These are phyloP conservation scores for Pleurozium schreberi DNA, from an alignment of 225 moss, liverwort and hornwort genomes.

Conservation along the genomic window DNA sequence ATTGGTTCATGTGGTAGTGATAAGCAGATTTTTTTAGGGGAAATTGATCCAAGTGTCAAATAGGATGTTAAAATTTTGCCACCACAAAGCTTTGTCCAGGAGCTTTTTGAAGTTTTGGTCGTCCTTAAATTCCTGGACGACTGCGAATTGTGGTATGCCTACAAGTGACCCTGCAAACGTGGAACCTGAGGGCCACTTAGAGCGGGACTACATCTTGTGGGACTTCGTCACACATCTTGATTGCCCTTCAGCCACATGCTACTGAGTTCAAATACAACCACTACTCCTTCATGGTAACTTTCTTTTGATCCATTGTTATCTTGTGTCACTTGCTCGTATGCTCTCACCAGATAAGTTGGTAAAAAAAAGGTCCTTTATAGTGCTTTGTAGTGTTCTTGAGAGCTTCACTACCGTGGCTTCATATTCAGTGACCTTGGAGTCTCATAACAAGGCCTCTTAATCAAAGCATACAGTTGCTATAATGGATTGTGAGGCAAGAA, in stretches of 20 bases:
- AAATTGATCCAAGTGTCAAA: constrained; percentile 67
- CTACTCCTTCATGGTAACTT: background rate
- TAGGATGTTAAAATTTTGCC: background rate
- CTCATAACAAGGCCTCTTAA: background rate
- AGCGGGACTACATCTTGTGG: background rate
- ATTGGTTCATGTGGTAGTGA: constrained; percentile 89
- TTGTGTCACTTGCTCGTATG: background rate
- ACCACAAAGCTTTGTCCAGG: background rate
- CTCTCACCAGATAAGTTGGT: background rate
- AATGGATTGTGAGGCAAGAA: background rate
- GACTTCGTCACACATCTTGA: background rate
- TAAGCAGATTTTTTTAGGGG: constrained; percentile 80
- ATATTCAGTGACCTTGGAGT: background rate
- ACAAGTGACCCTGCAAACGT: background rate
- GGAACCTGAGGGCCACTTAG: background rate
- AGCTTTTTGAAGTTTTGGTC: background rate
- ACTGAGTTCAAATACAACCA: background rate
- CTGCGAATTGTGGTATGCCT: background rate
- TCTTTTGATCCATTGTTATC: background rate
- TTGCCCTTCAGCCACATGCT: background rate
- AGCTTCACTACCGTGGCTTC: background rate
- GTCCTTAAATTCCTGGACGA: background rate
- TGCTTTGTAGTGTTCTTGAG: background rate
- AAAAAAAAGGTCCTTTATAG: background rate
- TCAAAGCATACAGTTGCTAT: background rate